These are phyloP conservation scores for Albizia julibrissin DNA, from an alignment of 306 rosid genomes.

Conservation along the genomic window DNA sequence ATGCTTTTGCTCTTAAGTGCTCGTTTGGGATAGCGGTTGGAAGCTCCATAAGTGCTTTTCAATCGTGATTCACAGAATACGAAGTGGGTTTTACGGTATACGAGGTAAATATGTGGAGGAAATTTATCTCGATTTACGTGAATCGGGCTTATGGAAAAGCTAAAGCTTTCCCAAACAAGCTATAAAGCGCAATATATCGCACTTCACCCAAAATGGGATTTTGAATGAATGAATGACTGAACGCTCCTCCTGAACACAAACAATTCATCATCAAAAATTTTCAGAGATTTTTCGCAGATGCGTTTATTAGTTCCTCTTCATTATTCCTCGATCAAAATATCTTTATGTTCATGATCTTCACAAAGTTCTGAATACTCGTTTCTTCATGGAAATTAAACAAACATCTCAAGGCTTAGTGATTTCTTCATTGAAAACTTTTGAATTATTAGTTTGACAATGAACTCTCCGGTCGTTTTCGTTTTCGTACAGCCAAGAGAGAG, in stretches of 20 bases:
- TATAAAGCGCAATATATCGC: conserved; percentile 40
- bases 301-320: too few relatives aligned
- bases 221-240: conserved; percentile 26
- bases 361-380: background rate
- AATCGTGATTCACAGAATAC: too few relatives aligned
- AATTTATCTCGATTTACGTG: too few relatives aligned
- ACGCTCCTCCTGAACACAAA: background rate
- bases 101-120: too few relatives aligned
- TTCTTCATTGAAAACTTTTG: background rate
- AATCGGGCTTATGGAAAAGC: too few relatives aligned
- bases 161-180: too few relatives aligned
- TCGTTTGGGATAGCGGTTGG: too few relatives aligned
- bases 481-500: background rate
- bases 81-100: too few relatives aligned
- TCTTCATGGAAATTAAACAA: too few relatives aligned
- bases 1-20: conserved; percentile 48
- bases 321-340: background rate
- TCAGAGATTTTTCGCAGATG: background rate
- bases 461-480: conserved; percentile 29
- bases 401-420: too few relatives aligned
- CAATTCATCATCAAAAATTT: background rate
- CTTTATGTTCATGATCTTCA: background rate
- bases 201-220: conserved; percentile 38
- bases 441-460: conserved; percentile 36
- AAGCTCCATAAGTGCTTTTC: too few relatives aligned